phyloP scores from a whole-genome alignment of 148 eudicot species.

The Rhododendron ferrugineum region DNA sequence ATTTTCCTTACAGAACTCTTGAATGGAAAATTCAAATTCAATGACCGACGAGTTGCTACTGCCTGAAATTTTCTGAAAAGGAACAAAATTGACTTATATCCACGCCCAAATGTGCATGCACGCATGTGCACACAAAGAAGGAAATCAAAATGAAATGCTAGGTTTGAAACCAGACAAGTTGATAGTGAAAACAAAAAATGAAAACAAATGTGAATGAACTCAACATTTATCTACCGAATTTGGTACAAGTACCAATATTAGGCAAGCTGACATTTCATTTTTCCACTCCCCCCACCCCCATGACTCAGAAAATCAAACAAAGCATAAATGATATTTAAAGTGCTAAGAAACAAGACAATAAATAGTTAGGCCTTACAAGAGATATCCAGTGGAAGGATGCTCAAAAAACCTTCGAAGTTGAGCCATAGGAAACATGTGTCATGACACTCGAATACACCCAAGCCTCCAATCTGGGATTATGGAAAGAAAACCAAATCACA shows the following conservation, averaged over 20 bases:
- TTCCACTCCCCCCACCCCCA: too few species aligned
- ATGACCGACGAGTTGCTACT: slow-evolving; percentile 11
- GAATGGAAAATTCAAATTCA: slow-evolving; percentile 14
- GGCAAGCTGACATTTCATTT: neutral
- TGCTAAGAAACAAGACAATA: neutral
- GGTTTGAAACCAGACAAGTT: neutral
- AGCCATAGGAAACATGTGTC: slow-evolving; percentile 1
- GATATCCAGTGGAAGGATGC: neutral
- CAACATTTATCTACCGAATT: neutral
- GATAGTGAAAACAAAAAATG: neutral
- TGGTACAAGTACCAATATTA: neutral
- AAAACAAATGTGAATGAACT: neutral
- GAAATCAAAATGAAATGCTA: neutral
- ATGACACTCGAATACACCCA: neutral
- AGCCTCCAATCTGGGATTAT: neutral
- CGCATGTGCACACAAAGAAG: neutral
- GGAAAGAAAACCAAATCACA: neutral
- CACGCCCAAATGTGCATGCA: neutral
- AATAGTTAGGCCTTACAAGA: neutral
- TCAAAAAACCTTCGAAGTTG: slow-evolving; percentile 1
- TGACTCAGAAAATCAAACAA: neutral
- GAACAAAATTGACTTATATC: neutral
- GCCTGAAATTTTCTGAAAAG: slow-evolving; percentile 20
- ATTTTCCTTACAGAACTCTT: slow-evolving; percentile 34
- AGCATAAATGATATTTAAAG: neutral